Evolutionary conservation across 192 early-diverging fungal species (phyloP).

Genomic region (Mycoemilia scoparia): DNA sequence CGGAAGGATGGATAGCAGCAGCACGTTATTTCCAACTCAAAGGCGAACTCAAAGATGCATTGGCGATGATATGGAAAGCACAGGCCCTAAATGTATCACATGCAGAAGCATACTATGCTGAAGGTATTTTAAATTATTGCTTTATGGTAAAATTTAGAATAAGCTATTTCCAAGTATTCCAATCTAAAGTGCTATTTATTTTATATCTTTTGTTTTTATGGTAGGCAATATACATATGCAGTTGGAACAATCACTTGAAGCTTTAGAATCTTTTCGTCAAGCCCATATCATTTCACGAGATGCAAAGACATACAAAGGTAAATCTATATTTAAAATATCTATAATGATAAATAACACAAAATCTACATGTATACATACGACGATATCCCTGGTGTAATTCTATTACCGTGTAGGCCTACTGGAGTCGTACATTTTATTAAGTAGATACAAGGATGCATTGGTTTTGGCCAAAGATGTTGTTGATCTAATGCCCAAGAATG

Average conservation of each 20-base stretch:
- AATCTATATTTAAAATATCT: too few species aligned
- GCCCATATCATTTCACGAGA: slow-evolving; percentile 10
- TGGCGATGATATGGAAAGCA: slow-evolving; percentile 25
- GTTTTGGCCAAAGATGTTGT: slow-evolving; percentile 16
- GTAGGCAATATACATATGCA: slow-evolving; percentile 16
- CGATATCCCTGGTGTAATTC: too few species aligned
- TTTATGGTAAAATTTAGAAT: too few species aligned
- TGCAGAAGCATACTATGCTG: slow-evolving; percentile 12
- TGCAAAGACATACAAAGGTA: slow-evolving; percentile 8
- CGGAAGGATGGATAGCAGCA: slow-evolving; percentile 27
- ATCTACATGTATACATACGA: too few species aligned
- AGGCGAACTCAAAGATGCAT: slow-evolving; percentile 15
- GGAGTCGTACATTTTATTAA: slow-evolving; percentile 7
- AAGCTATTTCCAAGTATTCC: too few species aligned
- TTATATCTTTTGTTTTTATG: too few species aligned
- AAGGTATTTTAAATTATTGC: slow-evolving; percentile 5
- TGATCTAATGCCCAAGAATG: slow-evolving; percentile 16
- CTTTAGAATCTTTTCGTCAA: slow-evolving; percentile 7
- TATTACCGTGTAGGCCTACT: too few species aligned
- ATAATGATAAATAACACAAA: too few species aligned
- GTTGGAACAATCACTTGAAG: slow-evolving; percentile 8
- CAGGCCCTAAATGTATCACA: slow-evolving; percentile 12
- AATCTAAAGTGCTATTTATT: too few species aligned
- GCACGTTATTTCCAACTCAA: slow-evolving; percentile 14
- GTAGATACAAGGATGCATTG: slow-evolving; percentile 18